Percentiles rank a stretch among this genome's conserved stretches.
These are phyloP conservation scores for Beta corolliflora DNA, from an alignment of 179 eudicot species.

Conservation along the genomic window DNA sequence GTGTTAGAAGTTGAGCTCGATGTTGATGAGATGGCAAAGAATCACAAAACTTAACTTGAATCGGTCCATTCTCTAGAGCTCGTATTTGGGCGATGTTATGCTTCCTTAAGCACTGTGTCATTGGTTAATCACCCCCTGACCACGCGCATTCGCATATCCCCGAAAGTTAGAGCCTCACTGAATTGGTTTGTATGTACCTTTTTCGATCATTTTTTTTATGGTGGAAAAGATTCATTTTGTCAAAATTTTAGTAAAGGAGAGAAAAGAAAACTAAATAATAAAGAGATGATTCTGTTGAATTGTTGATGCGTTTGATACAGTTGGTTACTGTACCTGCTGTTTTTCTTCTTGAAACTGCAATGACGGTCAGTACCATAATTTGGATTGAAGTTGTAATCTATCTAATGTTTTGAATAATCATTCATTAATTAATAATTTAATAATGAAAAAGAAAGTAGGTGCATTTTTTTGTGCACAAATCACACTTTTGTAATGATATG, in stretches of 20 bases:
- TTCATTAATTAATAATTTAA: not conserved
- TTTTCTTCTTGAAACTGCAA: slow-evolving; percentile 15
- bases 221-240: slow-evolving; percentile 29
- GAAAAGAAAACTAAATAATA: slow-evolving; percentile 21
- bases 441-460: too few species aligned
- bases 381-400: slow-evolving; percentile 17
- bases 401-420: not conserved
- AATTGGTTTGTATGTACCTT: slow-evolving; percentile 24
- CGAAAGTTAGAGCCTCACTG: slow-evolving; percentile 3
- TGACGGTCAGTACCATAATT: slow-evolving; percentile 12
- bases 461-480: too few species aligned
- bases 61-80: not conserved
- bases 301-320: not conserved
- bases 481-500: too few species aligned
- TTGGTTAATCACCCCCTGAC: not conserved
- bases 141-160: not conserved
- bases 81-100: not conserved
- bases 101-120: not conserved
- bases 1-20: slow-evolving; percentile 86
- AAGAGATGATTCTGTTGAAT: slow-evolving; percentile 2
- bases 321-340: not conserved
- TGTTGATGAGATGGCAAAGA: slow-evolving; percentile 88
- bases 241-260: not conserved
- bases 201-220: slow-evolving; percentile 15
- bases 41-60: slow-evolving; percentile 54